Evolutionary conservation across 163 green algal genomes (phyloP).

Genomic region (Chlamydomonas reinhardtii): DNA sequence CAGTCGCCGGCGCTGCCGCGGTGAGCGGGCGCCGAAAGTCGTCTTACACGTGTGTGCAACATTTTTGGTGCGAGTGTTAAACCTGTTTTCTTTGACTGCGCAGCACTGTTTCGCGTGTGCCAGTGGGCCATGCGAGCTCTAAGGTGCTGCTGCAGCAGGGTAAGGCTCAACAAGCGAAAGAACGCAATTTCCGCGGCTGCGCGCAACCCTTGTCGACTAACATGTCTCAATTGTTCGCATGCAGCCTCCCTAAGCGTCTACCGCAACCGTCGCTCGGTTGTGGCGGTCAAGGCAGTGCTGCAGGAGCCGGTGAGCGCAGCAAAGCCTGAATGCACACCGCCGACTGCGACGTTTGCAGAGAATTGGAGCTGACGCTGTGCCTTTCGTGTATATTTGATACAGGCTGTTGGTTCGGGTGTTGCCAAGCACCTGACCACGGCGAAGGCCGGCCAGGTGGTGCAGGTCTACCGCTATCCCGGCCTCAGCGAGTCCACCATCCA

Average conservation of each 20-base stretch:
- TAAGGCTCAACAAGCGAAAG: neutral
- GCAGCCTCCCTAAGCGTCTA: neutral
- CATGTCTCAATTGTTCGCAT: neutral
- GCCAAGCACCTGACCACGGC: conserved; percentile 10
- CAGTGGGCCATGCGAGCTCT: conserved; percentile 7
- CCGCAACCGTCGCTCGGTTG: conserved; percentile 29
- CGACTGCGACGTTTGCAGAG: neutral
- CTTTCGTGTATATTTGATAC: neutral
- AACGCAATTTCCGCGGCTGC: neutral
- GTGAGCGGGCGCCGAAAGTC: conserved; percentile 14
- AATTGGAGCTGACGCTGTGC: neutral
- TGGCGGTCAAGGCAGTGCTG: conserved; percentile 40
- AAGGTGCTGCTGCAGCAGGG: conserved; percentile 9
- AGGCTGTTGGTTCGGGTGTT: conserved; percentile 34
- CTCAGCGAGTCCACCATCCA: conserved; percentile 46
- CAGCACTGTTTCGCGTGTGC: conserved; percentile 1
- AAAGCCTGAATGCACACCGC: too few species aligned
- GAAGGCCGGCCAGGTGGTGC: conserved; percentile 37
- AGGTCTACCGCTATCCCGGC: conserved; percentile 65
- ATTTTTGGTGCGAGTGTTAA: neutral
- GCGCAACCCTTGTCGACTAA: neutral
- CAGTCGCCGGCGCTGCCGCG: neutral
- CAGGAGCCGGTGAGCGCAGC: conserved; percentile 41
- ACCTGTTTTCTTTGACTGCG: neutral
- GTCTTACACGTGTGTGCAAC: neutral